Conservation (phyloP, 352 stramenopile species). For the Phytophthora niederhauseri region DNA sequence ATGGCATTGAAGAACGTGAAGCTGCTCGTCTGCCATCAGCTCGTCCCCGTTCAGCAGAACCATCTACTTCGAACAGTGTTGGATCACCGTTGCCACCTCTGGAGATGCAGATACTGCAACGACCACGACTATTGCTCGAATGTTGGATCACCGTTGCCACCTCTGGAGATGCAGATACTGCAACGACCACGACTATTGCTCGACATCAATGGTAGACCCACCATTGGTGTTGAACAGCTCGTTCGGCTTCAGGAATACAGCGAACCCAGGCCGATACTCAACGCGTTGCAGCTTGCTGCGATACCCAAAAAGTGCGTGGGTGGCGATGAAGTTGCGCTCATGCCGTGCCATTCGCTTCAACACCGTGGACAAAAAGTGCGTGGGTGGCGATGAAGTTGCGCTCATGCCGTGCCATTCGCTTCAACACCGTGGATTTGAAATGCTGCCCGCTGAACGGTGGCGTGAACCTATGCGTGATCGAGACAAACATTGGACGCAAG, state of each 20-base stretch:
- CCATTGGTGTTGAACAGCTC: conserved; percentile 51
- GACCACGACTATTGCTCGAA: conserved; percentile 49
- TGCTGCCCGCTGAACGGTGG: conserved; percentile 46
- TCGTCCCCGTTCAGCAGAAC: conserved; percentile 5
- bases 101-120: conserved; percentile 47
- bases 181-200: conserved; percentile 55
- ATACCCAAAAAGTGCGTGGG: conserved; percentile 55
- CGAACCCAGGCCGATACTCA: conserved; percentile 22
- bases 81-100: conserved; percentile 37
- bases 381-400: conserved; percentile 55
- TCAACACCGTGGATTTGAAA: conserved; percentile 44
- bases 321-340: conserved; percentile 69
- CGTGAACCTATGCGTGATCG: conserved; percentile 62
- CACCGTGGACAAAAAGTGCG: conserved; percentile 58
- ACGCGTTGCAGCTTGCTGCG: conserved; percentile 49
- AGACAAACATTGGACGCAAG: conserved; percentile 57
- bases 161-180: conserved; percentile 46
- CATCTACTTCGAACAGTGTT: neutral
- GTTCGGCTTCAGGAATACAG: conserved; percentile 51
- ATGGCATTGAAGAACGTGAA: conserved; percentile 14
- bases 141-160: conserved; percentile 28
- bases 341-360: conserved; percentile 68
- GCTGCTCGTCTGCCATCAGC: neutral
- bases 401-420: conserved; percentile 80
- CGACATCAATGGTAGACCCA: conserved; percentile 23